Evolutionary conservation across 2,329 filamentous ascomycete species (phyloP).

Genomic region (Chalara sp.): DNA sequence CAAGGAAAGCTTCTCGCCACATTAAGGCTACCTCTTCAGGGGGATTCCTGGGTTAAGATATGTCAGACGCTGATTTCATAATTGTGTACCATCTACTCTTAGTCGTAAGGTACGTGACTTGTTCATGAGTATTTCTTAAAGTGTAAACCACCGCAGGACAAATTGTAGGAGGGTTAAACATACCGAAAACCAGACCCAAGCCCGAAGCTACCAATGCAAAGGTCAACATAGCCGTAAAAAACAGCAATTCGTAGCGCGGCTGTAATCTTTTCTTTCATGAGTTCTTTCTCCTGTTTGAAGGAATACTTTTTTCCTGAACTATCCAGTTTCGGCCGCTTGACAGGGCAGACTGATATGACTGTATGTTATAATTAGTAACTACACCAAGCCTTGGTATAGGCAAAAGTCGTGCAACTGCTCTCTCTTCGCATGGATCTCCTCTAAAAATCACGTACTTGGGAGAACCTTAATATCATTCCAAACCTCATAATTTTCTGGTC

Average conservation of each 20-base stretch:
- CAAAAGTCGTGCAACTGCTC: no score
- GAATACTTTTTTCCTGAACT: slow-evolving; percentile 62
- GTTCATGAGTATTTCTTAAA: no score
- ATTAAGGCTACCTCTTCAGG: slow-evolving; percentile 57
- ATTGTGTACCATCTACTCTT: neutral
- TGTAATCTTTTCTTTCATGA: slow-evolving; percentile 68
- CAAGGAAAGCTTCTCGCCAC: slow-evolving; percentile 59
- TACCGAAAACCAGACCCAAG: slow-evolving; percentile 53
- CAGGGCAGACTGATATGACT: slow-evolving; percentile 68
- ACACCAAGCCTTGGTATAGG: no score
- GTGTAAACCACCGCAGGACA: no score
- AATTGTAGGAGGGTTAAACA: neutral
- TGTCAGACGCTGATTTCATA: neutral
- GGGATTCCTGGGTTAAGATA: slow-evolving; percentile 39
- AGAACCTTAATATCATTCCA: slow-evolving; percentile 40
- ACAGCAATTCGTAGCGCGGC: slow-evolving; percentile 64
- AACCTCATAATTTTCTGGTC: slow-evolving; percentile 56
- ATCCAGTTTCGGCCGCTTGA: slow-evolving; percentile 67
- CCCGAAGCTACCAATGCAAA: slow-evolving; percentile 60
- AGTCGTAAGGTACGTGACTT: no score
- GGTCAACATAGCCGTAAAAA: slow-evolving; percentile 47
- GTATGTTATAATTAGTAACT: slow-evolving; percentile 29
- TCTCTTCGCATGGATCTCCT: no score
- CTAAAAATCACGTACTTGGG: neutral
- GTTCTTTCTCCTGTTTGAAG: slow-evolving; percentile 62